phyloP scores from a whole-genome alignment of 2,329 filamentous ascomycete genomes.

The Talaromyces sp. region DNA sequence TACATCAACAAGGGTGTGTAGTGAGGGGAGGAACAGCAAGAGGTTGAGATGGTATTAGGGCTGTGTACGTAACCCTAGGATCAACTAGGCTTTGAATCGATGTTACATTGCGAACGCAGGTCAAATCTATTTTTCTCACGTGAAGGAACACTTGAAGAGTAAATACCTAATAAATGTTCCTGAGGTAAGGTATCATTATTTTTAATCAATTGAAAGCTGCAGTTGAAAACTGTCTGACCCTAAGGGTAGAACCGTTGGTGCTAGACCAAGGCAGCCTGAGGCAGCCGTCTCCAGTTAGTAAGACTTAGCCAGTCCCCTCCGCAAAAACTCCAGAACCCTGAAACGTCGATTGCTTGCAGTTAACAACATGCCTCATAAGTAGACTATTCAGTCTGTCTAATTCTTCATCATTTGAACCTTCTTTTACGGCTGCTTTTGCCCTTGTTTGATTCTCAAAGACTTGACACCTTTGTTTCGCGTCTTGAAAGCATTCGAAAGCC shows the following conservation, averaged over 20 bases:
- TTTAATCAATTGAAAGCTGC: not conserved
- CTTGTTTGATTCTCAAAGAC: not conserved
- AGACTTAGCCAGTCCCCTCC: constrained; percentile 2
- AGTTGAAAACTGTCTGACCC: not conserved
- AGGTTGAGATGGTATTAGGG: not conserved
- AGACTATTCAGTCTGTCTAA: not conserved
- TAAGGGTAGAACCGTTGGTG: not conserved
- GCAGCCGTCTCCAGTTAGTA: not conserved
- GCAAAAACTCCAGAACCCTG: constrained; percentile 10
- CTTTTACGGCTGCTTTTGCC: not conserved
- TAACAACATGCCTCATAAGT: not conserved
- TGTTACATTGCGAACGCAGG: not conserved
- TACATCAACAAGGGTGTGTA: not conserved
- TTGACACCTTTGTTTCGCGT: not conserved
- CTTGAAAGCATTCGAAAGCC: constrained; percentile 3
- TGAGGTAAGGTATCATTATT: too few relatives aligned
- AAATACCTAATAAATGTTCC: too few relatives aligned
- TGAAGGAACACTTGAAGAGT: too few relatives aligned
- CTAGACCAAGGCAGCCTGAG: not conserved
- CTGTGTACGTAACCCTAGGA: not conserved
- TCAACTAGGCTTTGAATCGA: not conserved
- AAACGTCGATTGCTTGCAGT: not conserved
- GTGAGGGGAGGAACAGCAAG: not conserved
- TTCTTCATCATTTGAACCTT: not conserved
- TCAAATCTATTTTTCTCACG: too few relatives aligned